Base-by-base conservation (phyloP, 139 green algal genomes). In the Chlorella sorokiniana region DNA sequence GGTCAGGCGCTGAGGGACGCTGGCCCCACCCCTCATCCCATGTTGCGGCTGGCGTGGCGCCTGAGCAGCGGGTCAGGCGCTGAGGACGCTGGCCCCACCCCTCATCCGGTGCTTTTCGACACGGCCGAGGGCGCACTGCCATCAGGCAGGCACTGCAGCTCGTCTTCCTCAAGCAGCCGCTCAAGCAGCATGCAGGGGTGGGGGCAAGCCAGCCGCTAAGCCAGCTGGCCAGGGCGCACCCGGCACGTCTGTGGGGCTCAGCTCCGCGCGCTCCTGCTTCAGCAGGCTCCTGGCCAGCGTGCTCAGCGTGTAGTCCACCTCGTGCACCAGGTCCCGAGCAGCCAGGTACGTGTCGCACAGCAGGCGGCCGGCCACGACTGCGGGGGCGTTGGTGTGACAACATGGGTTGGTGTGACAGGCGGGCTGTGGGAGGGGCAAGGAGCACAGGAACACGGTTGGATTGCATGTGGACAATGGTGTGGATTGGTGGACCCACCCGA, bases 321-420 rank as follows among this genome's bases (percentile, higher is more conserved):
- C 94, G 64, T 86, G 90, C 68, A 99, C 89, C 52, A 98, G 86
- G 90, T 99, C 96, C 4, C 94, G 86, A 1, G 96, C 92, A 65
- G 83, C 81, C 27, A 99, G 86, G 85, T 98, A 99, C 25, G 97
- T 99, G 91, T 99, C 97, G 80, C 94, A 98, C 75, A 99, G 84
- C 79, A 99, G 89, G 33, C 96, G 90, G 37, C 96, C 96, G 40
- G 96, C 87, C 59, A 95, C 54, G 22, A 79, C 73, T 79, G 73
- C 73, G 16, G 48, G 48, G 48, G 48, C 16, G 48, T 59, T 11
- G 11, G 48, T 59, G 48, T 59, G 48, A 25, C 14, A 59, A 16
- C 16, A 25, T 11, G 48, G 48, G 48, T 10, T 67, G 59, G 59
- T 31, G 22, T 37, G 59, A n/a, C 22, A n/a, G 22, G 7, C 20